Evolutionary conservation across 192 early-diverging fungal genomes (phyloP).

Genomic region (Coemansia umbellata): DNA sequence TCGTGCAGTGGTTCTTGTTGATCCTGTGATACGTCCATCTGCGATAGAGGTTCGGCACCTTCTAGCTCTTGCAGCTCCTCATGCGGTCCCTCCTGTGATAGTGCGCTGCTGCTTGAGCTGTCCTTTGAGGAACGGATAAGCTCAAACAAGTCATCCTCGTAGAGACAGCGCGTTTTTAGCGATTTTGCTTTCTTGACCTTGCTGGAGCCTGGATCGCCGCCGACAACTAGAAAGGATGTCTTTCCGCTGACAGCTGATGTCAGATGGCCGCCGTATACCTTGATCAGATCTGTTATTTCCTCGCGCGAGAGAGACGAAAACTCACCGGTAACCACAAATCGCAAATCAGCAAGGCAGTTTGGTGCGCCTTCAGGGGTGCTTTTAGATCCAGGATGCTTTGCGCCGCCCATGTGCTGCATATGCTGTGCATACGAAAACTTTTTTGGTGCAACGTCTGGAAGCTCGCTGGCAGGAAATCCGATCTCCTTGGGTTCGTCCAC

Average conservation of each 20-base stretch:
- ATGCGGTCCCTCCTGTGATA: neutral
- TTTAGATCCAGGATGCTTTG: slow-evolving; percentile 60
- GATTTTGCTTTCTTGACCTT: slow-evolving; percentile 79
- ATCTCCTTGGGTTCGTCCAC: slow-evolving; percentile 7
- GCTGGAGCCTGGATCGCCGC: slow-evolving; percentile 78
- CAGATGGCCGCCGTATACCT: slow-evolving; percentile 80
- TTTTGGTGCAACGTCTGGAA: slow-evolving; percentile 25
- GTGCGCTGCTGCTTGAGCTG: neutral
- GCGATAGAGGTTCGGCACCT: neutral
- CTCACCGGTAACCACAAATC: slow-evolving; percentile 96
- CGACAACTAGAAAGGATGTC: slow-evolving; percentile 84
- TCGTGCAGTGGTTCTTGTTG: too few relatives aligned
- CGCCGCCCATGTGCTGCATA: slow-evolving; percentile 7
- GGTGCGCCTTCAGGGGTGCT: slow-evolving; percentile 68
- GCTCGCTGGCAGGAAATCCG: slow-evolving; percentile 35
- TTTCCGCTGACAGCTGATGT: slow-evolving; percentile 71
- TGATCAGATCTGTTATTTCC: slow-evolving; percentile 76
- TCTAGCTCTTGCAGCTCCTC: too few relatives aligned
- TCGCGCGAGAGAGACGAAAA: slow-evolving; percentile 71
- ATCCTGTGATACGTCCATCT: neutral
- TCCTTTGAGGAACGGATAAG: slow-evolving; percentile 61
- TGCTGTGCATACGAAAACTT: slow-evolving; percentile 21
- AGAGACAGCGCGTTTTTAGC: slow-evolving; percentile 63
- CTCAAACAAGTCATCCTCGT: slow-evolving; percentile 82
- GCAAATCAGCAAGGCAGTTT: slow-evolving; percentile 63